phyloP scores from a whole-genome alignment of 192 early-diverging fungal species.

The Coemansia sp. region DNA sequence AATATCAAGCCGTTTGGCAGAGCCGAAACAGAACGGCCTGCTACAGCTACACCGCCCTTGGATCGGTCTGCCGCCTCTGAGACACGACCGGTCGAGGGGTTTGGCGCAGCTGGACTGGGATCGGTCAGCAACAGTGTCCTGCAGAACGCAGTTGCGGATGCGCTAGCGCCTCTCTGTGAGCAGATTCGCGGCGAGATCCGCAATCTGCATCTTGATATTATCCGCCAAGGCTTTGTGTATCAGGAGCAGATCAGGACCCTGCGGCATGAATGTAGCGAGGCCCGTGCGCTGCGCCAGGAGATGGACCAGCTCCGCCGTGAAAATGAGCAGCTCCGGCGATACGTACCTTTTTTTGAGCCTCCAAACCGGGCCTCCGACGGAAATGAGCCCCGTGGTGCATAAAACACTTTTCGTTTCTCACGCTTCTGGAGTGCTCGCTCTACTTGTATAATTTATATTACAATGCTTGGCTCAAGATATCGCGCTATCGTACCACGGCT shows the following conservation, averaged over 20 bases:
- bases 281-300: slow-evolving; percentile 32
- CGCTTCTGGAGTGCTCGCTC: neutral
- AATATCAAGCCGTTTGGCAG: too few relatives aligned
- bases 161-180: slow-evolving; percentile 41
- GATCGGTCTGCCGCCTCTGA: neutral
- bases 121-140: slow-evolving; percentile 35
- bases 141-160: slow-evolving; percentile 39
- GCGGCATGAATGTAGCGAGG: slow-evolving; percentile 33
- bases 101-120: slow-evolving; percentile 4
- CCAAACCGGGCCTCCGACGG: neutral
- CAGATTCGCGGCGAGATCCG: slow-evolving; percentile 47
- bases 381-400: neutral
- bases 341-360: slow-evolving; percentile 32
- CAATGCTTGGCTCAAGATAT: neutral
- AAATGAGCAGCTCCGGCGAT: slow-evolving; percentile 42
- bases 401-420: neutral
- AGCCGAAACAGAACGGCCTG: neutral
- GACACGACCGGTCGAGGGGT: neutral
- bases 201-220: slow-evolving; percentile 51
- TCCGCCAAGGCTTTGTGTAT: slow-evolving; percentile 43
- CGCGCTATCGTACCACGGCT: neutral
- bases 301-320: slow-evolving; percentile 43
- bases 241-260: slow-evolving; percentile 41
- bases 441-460: too few relatives aligned
- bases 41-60: neutral